Conservation (phyloP, 2,329 filamentous ascomycete genomes). For the Trichoderma simmonsii region DNA sequence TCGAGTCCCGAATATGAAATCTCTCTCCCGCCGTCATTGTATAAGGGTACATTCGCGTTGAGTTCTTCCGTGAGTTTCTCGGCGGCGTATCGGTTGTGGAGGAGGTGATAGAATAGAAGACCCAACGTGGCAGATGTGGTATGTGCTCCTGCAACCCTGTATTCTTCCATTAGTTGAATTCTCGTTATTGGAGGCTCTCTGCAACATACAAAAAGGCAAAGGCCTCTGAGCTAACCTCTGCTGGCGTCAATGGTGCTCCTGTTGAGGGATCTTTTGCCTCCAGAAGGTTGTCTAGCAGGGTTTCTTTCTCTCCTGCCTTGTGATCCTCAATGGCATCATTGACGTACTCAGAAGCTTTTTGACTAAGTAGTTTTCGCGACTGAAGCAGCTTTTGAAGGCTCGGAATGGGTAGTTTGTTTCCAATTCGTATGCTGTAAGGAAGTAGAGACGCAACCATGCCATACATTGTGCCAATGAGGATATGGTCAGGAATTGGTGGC, state of each 20-base stretch:
- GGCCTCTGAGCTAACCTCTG: not conserved
- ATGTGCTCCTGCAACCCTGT: not conserved
- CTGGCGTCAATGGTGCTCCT: not conserved
- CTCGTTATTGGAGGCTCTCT: not conserved
- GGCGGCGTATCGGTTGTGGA: not conserved
- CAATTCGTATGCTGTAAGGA: not conserved
- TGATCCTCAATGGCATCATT: not conserved
- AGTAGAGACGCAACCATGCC: not conserved
- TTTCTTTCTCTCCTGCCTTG: not conserved
- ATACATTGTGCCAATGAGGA: not conserved
- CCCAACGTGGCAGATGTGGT: not conserved
- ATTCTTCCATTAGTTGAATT: not conserved
- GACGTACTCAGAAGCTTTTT: not conserved
- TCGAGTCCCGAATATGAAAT: not conserved
- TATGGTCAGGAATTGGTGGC: not conserved
- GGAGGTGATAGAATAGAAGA: not conserved
- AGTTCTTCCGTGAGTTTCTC: not conserved
- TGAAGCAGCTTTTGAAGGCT: not conserved
- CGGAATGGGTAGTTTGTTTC: not conserved
- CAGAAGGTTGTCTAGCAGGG: not conserved
- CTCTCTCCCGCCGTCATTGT: not conserved
- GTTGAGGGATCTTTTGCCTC: not conserved
- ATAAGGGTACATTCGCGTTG: not conserved
- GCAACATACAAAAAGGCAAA: not conserved
- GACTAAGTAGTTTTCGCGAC: not conserved